Evolutionary conservation across 768 basidiomycete species (phyloP), one percentile per base, ranked within the genome.

Genomic region (Hydnum rufescens): DNA sequence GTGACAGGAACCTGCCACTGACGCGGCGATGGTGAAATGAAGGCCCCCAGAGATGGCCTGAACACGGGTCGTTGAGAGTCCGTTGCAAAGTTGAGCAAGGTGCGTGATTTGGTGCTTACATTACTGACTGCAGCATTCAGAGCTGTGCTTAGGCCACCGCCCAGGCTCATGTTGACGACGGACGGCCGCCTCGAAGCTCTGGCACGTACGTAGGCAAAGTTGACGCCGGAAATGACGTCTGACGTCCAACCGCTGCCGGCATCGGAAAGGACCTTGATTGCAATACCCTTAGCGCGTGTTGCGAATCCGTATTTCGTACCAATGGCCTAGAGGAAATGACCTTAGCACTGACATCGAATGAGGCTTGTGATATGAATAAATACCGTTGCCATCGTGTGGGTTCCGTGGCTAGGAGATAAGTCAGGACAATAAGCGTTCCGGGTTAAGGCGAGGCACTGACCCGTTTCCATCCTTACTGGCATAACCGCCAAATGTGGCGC

Each of bases 391-490:
- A 52, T 52, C 6, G 53, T 55, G 3, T 16, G 29, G 22, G n/a
- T 57, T 5, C 36, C 13, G 25, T 46, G 34, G 22, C 60, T 68
- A 4, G 60, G 63, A 46, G 3, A 31, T 39, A 39, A 8, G 19
- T 39, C 19, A 58, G 54, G 60, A 29, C 3, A 18, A 3, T 5
- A 39, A 23, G 16, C 16, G 6, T 4, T n/a, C 25, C 4, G 31
- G 13, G 4, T 32, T 54, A 39, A 55, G 58, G 57, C 69, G 69
- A 32, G 70, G 70, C 22, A 70, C 71, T 53, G 71, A 70, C 18
- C 69, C 70, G 56, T 67, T 60, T n/a, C 65, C 67, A 57, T 71
- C 70, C 34, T 60, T 60, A 31, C 58, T 52, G 62, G 58, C 42
- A 16, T 53, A 52, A 6, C 57, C 56, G 13, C 65, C 65, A 51